phyloP scores from a whole-genome alignment of 225 moss, liverwort and hornwort species.

The Rhytidiadelphus loreus region DNA sequence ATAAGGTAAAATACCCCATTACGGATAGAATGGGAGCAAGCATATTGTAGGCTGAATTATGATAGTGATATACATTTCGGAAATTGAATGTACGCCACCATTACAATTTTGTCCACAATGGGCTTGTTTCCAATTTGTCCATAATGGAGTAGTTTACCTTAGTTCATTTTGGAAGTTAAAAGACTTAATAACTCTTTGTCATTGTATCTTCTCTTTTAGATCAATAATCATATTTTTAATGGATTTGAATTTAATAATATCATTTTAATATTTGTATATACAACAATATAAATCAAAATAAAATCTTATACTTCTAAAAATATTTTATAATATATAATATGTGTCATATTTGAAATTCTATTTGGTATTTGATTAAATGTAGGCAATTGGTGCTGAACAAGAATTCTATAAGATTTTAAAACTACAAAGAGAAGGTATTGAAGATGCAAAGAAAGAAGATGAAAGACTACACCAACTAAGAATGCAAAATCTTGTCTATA shows the following conservation, averaged over 20 bases:
- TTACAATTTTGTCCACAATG: too few species aligned
- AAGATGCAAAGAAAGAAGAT: conserved; percentile 26
- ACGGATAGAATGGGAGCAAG: too few species aligned
- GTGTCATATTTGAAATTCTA: neutral
- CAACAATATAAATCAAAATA: neutral
- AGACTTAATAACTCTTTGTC: neutral
- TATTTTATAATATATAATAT: too few species aligned
- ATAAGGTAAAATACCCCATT: too few species aligned
- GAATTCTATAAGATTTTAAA: conserved; percentile 54
- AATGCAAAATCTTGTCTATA: conserved; percentile 29
- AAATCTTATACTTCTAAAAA: too few species aligned
- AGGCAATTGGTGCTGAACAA: conserved; percentile 62
- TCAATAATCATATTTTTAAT: too few species aligned
- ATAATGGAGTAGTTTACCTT: too few species aligned
- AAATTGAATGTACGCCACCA: too few species aligned
- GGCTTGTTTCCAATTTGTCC: too few species aligned
- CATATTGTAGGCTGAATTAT: too few species aligned
- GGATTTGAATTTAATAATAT: neutral
- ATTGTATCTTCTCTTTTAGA: neutral
- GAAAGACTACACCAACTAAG: conserved; percentile 7
- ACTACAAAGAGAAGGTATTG: conserved; percentile 61
- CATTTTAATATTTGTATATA: neutral
- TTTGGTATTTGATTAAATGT: neutral
- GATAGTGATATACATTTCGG: too few species aligned
- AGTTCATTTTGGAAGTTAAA: neutral